Conservation (phyloP, 495 filamentous ascomycete genomes). For the Margaritispora aquatica region DNA sequence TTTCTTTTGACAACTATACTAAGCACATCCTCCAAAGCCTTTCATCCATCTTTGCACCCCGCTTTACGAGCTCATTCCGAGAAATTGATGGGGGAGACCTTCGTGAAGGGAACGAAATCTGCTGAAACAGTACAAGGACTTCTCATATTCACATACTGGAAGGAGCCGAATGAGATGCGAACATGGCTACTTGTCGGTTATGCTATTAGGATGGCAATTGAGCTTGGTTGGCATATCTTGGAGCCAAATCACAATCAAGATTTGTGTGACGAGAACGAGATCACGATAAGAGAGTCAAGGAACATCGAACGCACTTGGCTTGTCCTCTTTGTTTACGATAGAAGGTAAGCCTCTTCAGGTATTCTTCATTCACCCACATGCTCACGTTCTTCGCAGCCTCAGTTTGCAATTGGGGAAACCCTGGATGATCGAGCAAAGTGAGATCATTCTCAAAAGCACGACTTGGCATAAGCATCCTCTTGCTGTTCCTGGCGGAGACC, state of each 20-base stretch:
- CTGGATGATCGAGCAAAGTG: conserved; percentile 25
- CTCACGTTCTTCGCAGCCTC: conserved; percentile 12
- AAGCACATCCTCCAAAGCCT: conserved; percentile 21
- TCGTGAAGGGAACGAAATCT: conserved; percentile 19
- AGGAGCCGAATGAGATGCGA: conserved; percentile 24
- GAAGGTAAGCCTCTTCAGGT: conserved; percentile 16
- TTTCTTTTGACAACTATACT: conserved; percentile 22
- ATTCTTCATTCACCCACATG: neutral
- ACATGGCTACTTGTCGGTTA: conserved; percentile 23
- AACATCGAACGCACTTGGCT: conserved; percentile 25
- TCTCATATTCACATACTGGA: conserved; percentile 26
- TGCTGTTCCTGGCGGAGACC: conserved; percentile 14
- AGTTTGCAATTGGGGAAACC: conserved; percentile 25
- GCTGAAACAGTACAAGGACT: conserved; percentile 20
- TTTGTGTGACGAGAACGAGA: too few relatives aligned
- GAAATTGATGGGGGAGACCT: conserved; percentile 16
- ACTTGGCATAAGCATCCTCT: conserved; percentile 14
- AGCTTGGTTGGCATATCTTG: conserved; percentile 24
- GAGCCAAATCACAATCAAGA: neutral
- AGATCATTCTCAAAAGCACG: conserved; percentile 17
- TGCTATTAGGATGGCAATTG: conserved; percentile 24
- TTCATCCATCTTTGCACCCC: conserved; percentile 20
- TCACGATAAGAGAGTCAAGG: conserved; percentile 11
- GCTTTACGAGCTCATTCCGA: conserved; percentile 18
- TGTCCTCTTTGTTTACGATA: conserved; percentile 26